Percentiles rank a stretch among this genome's conserved stretches.
Evolutionary conservation across 805 yeast genomes (phyloP).

Genomic region (Ogataea pignaliae): DNA sequence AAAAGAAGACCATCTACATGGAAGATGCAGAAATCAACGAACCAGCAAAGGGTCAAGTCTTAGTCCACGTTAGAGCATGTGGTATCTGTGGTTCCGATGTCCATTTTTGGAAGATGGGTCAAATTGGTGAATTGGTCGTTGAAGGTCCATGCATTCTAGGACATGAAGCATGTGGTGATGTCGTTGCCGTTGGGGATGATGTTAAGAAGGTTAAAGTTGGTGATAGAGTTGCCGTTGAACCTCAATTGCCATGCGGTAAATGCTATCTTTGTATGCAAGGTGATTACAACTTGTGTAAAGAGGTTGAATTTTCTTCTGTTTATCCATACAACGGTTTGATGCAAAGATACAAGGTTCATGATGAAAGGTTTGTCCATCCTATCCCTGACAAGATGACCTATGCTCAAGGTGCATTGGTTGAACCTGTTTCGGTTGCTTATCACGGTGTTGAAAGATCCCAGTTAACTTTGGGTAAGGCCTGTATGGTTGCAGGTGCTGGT

Average conservation of each 20-base stretch:
- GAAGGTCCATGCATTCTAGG: constrained; percentile 36
- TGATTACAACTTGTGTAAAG: constrained; percentile 37
- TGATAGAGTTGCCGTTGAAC: constrained; percentile 48
- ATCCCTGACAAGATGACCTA: constrained; percentile 40
- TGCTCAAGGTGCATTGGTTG: constrained; percentile 52
- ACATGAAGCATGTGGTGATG: constrained; percentile 44
- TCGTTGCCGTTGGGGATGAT: constrained; percentile 44
- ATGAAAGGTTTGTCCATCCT: constrained; percentile 31
- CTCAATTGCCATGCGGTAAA: constrained; percentile 48
- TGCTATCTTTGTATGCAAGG: constrained; percentile 37
- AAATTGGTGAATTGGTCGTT: constrained; percentile 46
- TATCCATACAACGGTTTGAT: constrained; percentile 36
- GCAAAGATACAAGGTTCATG: constrained; percentile 34
- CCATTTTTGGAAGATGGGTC: constrained; percentile 64
- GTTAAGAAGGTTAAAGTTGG: constrained; percentile 43
- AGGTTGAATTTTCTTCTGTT: constrained; percentile 35
- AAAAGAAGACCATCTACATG: constrained; percentile 15
- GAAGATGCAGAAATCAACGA: constrained; percentile 14
- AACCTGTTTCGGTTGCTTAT: constrained; percentile 50
- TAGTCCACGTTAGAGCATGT: constrained; percentile 56
- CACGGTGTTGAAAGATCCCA: constrained; percentile 47
- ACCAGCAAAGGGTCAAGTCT: constrained; percentile 39
- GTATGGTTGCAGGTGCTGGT: constrained; percentile 50
- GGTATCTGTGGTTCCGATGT: constrained; percentile 77
- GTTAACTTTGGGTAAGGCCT: constrained; percentile 44